Conservation (phyloP, 148 eudicot species). For the Camellia lanceoleosa region DNA sequence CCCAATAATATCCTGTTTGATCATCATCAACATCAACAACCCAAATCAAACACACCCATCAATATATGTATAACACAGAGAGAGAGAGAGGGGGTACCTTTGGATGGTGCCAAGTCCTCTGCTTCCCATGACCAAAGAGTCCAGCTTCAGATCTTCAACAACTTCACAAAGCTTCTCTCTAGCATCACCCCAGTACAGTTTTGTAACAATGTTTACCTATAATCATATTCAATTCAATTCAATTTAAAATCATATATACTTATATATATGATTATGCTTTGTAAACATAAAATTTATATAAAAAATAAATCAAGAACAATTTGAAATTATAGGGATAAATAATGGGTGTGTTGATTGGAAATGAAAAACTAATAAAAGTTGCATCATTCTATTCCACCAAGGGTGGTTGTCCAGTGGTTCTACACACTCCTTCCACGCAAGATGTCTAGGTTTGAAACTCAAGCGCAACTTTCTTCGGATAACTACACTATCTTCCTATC, state of each 20-base stretch:
- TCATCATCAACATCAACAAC: not conserved
- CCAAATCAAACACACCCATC: not conserved
- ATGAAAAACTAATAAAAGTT: too few species aligned
- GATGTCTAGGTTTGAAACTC: too few species aligned
- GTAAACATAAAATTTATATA: too few species aligned
- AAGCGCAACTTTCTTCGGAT: too few species aligned
- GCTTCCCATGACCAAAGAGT: conserved; percentile 86
- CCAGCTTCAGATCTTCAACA: conserved; percentile 60
- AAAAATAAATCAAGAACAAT: too few species aligned
- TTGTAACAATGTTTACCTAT: conserved; percentile 58
- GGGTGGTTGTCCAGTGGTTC: too few species aligned
- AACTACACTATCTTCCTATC: too few species aligned
- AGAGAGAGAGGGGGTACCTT: conserved; percentile 34
- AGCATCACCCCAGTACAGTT: conserved; percentile 90
- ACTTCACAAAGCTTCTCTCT: conserved; percentile 77
- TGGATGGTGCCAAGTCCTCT: conserved; percentile 66
- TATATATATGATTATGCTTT: not conserved
- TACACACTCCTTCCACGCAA: too few species aligned
- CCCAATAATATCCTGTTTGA: conserved; percentile 72
- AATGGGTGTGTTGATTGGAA: too few species aligned
- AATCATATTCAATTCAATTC: not conserved
- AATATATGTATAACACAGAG: not conserved
- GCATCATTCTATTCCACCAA: too few species aligned
- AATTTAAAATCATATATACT: not conserved
- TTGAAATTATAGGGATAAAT: too few species aligned